Evolutionary conservation across 148 eudicot genomes (phyloP).

Genomic region (Amaranthus hypochondriacus): DNA sequence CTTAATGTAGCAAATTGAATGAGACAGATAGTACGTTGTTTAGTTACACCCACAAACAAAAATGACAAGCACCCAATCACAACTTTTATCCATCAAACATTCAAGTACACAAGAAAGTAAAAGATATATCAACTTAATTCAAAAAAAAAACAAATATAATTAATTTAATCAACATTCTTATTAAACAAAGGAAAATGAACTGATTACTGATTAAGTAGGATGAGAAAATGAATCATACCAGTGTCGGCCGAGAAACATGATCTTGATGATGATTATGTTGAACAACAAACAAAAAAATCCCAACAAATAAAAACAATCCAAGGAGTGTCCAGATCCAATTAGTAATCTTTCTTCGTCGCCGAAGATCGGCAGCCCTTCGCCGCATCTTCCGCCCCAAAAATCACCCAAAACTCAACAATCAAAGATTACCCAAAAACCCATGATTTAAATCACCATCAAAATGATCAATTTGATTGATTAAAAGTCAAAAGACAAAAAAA

Average conservation of each 20-base stretch:
- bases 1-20: no score
- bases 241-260: constrained; percentile 39
- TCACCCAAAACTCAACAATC: constrained; percentile 15
- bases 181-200: neutral
- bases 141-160: neutral
- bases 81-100: neutral
- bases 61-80: neutral
- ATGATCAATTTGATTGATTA: neutral
- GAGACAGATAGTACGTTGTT: no score
- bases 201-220: neutral
- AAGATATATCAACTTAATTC: neutral
- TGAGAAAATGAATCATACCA: constrained; percentile 27
- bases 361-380: constrained; percentile 76
- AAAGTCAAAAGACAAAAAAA: constrained; percentile 13
- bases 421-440: constrained; percentile 13
- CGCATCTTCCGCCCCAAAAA: constrained; percentile 44
- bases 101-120: neutral
- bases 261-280: constrained; percentile 57
- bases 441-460: neutral
- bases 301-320: constrained; percentile 51
- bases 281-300: constrained; percentile 53
- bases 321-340: constrained; percentile 82
- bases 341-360: constrained; percentile 68
- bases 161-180: neutral
- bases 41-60: constrained; percentile 10